These are phyloP conservation scores for Bremia lactucae DNA, from an alignment of 352 stramenopile species.

Conservation along the genomic window DNA sequence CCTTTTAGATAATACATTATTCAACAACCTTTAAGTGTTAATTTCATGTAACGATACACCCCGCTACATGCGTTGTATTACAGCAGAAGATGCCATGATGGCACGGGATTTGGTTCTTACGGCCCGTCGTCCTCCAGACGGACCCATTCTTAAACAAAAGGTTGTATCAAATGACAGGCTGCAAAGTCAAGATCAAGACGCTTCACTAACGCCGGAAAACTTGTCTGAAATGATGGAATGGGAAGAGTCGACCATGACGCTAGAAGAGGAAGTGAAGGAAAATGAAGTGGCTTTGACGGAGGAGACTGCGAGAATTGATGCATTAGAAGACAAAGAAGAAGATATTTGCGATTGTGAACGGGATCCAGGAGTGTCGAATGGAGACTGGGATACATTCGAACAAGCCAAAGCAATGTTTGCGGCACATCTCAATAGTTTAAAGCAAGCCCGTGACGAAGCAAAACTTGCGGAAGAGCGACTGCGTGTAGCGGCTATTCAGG, in stretches of 20 bases:
- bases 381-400: slow-evolving; percentile 56
- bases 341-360: slow-evolving; percentile 12
- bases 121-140: slow-evolving; percentile 22
- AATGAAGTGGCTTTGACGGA: slow-evolving; percentile 4
- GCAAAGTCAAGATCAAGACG: background rate
- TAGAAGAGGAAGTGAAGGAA: slow-evolving; percentile 2
- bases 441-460: slow-evolving; percentile 13
- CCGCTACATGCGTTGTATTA: slow-evolving; percentile 43
- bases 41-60: too few relatives aligned
- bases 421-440: slow-evolving; percentile 18
- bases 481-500: slow-evolving; percentile 29
- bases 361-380: slow-evolving; percentile 49
- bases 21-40: too few relatives aligned
- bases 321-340: slow-evolving; percentile 6
- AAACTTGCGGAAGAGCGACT: slow-evolving; percentile 32
- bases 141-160: slow-evolving; percentile 20
- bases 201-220: background rate
- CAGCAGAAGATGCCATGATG: slow-evolving; percentile 25
- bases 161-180: background rate
- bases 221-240: slow-evolving; percentile 3
- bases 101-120: slow-evolving; percentile 27
- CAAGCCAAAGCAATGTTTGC: slow-evolving; percentile 42
- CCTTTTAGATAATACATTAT: too few relatives aligned
- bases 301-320: slow-evolving; percentile 8
- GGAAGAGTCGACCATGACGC: background rate